These are phyloP conservation scores for Termitomyces sp. DNA, from an alignment of 768 basidiomycete genomes.

Conservation along the genomic window DNA sequence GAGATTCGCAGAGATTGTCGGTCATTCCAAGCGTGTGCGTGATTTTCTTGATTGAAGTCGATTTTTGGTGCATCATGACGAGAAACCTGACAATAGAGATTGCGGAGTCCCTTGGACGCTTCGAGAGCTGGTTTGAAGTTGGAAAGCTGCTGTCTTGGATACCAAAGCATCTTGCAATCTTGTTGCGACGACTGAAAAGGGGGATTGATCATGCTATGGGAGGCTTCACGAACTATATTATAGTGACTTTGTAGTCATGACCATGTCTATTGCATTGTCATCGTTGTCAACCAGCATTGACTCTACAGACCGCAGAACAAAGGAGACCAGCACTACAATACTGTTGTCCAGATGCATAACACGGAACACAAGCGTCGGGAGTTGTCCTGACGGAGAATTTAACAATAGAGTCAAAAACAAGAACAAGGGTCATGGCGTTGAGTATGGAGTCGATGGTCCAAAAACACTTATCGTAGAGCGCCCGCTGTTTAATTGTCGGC, in stretches of 20 bases:
- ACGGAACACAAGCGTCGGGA: background rate
- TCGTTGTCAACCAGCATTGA: background rate
- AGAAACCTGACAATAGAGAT: background rate
- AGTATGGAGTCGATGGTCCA: background rate
- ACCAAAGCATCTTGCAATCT: background rate
- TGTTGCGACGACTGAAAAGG: background rate
- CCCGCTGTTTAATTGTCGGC: too few relatives aligned
- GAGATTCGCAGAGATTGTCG: too few relatives aligned
- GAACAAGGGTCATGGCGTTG: background rate
- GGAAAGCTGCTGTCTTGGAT: background rate
- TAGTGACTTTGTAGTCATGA: background rate
- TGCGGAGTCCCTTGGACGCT: background rate
- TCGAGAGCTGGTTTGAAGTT: background rate
- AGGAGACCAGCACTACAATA: background rate
- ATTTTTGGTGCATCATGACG: too few relatives aligned
- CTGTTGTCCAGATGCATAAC: constrained; percentile 2
- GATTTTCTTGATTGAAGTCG: background rate
- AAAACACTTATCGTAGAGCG: too few relatives aligned
- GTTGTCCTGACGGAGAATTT: background rate
- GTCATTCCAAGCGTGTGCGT: background rate
- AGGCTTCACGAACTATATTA: background rate
- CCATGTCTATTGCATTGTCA: background rate
- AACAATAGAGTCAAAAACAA: constrained; percentile 4
- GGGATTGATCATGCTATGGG: background rate
- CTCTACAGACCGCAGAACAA: constrained; percentile 4